Evolutionary conservation across 1,284 basidiomycete species (phyloP).

Genomic region (Coniferiporia sulphurascens): DNA sequence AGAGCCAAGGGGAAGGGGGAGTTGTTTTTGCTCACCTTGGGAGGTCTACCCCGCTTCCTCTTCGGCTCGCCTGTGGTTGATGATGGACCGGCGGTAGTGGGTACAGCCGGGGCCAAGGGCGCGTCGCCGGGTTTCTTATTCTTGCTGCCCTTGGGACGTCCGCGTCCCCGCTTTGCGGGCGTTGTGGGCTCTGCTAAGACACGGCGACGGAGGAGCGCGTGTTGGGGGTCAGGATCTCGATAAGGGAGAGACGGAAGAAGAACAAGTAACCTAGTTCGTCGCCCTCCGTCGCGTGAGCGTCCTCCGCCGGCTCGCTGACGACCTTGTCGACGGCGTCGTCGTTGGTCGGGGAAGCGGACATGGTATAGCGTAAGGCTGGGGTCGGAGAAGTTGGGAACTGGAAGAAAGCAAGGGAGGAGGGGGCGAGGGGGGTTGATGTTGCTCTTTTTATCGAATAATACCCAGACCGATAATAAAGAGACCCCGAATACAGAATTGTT

Average conservation of each 20-base stretch:
- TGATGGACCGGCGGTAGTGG: conserved; percentile 34
- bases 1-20: neutral
- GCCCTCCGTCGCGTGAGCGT: conserved; percentile 30
- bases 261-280: conserved; percentile 32
- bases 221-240: conserved; percentile 23
- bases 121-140: conserved; percentile 60
- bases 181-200: conserved; percentile 19
- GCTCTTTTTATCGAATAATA: conserved; percentile 71
- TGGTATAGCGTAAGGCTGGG: conserved; percentile 28
- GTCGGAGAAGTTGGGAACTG: conserved; percentile 27
- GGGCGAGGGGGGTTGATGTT: conserved; percentile 53
- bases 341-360: conserved; percentile 41
- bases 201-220: conserved; percentile 21
- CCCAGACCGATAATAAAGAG: conserved; percentile 22
- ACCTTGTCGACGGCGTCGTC: conserved; percentile 38
- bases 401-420: conserved; percentile 46
- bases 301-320: conserved; percentile 41
- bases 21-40: conserved; percentile 60
- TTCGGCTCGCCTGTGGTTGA: conserved; percentile 43
- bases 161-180: conserved; percentile 61
- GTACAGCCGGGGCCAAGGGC: conserved; percentile 31
- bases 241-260: conserved; percentile 24
- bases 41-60: conserved; percentile 62
- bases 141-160: conserved; percentile 77
- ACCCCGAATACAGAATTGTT: conserved; percentile 59